Evolutionary conservation across 2,329 filamentous ascomycete species (phyloP).

Genomic region (Paraphaeosphaeria sporulosa): DNA sequence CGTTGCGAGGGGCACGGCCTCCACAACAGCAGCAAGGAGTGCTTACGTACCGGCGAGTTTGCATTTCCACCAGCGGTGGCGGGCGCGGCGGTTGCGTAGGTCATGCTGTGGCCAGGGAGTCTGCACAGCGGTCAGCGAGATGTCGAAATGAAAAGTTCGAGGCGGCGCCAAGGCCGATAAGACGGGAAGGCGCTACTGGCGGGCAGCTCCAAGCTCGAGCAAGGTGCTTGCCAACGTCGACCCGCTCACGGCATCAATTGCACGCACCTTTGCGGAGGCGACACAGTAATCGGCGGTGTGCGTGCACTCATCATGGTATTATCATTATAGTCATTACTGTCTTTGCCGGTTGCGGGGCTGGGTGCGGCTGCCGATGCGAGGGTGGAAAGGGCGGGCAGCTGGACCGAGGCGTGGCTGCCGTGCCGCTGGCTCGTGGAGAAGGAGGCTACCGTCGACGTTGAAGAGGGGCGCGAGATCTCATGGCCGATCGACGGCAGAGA

Average conservation of each 20-base stretch:
- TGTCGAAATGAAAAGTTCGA: conserved; percentile 44
- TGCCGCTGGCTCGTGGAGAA: conserved; percentile 47
- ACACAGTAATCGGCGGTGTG: conserved; percentile 36
- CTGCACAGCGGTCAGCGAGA: conserved; percentile 40
- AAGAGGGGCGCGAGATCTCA: conserved; percentile 62
- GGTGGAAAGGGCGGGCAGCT: conserved; percentile 65
- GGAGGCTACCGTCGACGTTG: conserved; percentile 59
- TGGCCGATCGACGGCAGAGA: conserved; percentile 58
- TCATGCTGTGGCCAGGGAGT: conserved; percentile 61
- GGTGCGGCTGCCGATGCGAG: conserved; percentile 66
- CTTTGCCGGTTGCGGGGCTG: conserved; percentile 56
- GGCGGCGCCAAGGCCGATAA: conserved; percentile 42
- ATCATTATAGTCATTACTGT: conserved; percentile 44
- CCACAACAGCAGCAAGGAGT: conserved; percentile 9
- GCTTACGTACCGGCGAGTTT: conserved; percentile 65
- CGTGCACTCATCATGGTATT: conserved; percentile 26
- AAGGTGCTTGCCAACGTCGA: background rate
- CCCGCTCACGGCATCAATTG: background rate
- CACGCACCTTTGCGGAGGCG: conserved; percentile 43
- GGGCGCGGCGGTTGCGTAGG: conserved; percentile 69
- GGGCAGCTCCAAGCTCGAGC: conserved; percentile 15
- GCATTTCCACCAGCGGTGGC: conserved; percentile 71
- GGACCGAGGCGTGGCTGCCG: conserved; percentile 51
- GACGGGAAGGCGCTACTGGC: conserved; percentile 30
- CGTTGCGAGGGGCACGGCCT: background rate